Evolutionary conservation across 1,284 basidiomycete species (phyloP), one percentile per base, ranked within the genome.

Genomic region (Athelia sp.): DNA sequence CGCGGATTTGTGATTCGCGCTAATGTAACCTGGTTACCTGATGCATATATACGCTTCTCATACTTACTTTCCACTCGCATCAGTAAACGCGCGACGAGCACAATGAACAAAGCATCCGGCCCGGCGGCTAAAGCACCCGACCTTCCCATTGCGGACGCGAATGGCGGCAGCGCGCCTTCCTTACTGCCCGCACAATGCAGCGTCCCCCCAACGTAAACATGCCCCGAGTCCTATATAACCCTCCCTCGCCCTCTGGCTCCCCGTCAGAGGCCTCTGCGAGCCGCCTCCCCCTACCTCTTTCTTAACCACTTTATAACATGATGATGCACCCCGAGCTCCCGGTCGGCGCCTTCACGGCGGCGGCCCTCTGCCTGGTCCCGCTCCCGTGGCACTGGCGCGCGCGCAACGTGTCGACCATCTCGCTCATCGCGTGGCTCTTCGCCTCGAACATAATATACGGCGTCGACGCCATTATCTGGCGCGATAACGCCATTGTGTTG

Each of bases 401-500:
- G 1, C 70, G 76, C 51, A 86, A 84, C 56, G 66, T 79, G n/a
- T 74, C 79, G 1, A 80, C 77, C 8, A 62, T 85, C 17, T 64
- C 79, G 38, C 71, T 79, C 45, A 74, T 85, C 45, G 57, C 70
- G 1, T 89, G 84, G 84, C 70, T 83, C 2, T 65, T 76, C 17
- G 51, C 76, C 3, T 66, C 64, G 24, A 82, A 80, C 56, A 18
- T 87, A 13, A 70, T 77, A 21, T 72, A 71, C 50, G 74, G 70
- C 18, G 62, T 85, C 54, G 82, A 88, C 58, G 66, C 77, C 4
- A 54, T 82, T 3, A 59, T 82, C 11, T 89, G 84, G 83, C 64
- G 67, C 36, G 69, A 72, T 34, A 79, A 77, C 53, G 64, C 65
- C 3, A 56, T 69, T 14, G 66, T 78, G 26, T 62, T 56, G 19